Base-by-base conservation (phyloP, 1,284 basidiomycete species). In the Ceratobasidium sp. region DNA sequence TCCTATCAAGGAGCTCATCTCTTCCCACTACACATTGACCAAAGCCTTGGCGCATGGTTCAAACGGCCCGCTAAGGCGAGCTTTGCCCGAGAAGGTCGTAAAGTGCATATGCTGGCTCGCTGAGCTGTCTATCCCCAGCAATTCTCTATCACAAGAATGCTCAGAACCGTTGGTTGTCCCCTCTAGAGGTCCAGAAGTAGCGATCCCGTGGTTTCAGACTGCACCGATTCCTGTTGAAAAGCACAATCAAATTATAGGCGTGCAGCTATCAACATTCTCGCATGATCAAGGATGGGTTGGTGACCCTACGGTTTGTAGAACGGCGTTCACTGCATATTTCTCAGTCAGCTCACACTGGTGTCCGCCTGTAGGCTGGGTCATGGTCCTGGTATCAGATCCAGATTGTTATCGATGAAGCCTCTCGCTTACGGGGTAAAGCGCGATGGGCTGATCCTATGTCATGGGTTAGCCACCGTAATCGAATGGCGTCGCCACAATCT, bases 231-330 rank as follows among this genome's bases (percentile, higher is more conserved):
- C 61, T 4, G 11, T n/a, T 10, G 37, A 64, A 42, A 45, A 11
- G 13, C 61, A 26, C 15, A 39, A 28, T 2, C 11, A 28, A 39
- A 45, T 64, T 3, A 64, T 39, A 10, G 37, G 61, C 17, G n/a
- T 64, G 13, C 61, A 64, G 17, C 39, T 64, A 28, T 42, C 39
- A 23, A 64, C 61, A 11, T 2, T 42, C 61, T 64, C 61, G 7
- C 61, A 64, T 28, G 61, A 64, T 45, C 61, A 64, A 64, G 61
- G 61, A 39, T 64, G 39, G 61, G 61, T 45, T 5, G 28, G 11
- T 10, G 61, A 64, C 45, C 37, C 37, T 26, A 6, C 2, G 3
- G 61, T 64, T 15, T 37, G 61, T 45, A n/a, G n/a, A n/a, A 8
- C 39, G 13, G 45, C 1, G 28, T 28, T 28, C 20, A 42, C 39